Evolutionary conservation across 352 stramenopile species (phyloP).

Genomic region (Phytopythium aichiense): DNA sequence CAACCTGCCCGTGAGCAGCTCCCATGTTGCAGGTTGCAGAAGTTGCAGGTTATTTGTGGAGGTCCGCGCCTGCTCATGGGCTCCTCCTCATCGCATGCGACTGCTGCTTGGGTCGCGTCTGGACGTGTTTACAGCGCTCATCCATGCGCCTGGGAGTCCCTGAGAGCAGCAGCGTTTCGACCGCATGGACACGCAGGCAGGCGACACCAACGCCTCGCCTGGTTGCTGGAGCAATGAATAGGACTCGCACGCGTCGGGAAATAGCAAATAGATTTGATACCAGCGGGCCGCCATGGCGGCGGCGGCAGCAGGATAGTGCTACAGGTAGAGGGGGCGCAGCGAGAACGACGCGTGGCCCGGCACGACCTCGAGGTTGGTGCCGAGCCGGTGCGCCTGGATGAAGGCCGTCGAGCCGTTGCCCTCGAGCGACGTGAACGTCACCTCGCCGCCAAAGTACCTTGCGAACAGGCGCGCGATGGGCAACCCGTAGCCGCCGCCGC

Average conservation of each 20-base stretch:
- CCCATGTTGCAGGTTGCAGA: too few species aligned
- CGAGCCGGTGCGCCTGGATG: constrained; percentile 74
- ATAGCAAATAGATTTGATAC: constrained; percentile 2
- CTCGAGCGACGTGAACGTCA: constrained; percentile 98
- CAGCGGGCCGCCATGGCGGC: neutral
- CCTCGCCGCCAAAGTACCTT: constrained; percentile 98
- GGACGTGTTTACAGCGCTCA: neutral
- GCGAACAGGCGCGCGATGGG: constrained; percentile 92
- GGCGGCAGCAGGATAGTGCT: constrained; percentile 3
- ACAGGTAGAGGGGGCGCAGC: constrained; percentile 31
- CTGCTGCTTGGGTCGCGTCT: neutral
- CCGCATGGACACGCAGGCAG: neutral
- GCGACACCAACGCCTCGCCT: neutral
- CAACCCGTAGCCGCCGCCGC: constrained; percentile 94
- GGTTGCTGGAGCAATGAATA: neutral
- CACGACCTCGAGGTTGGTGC: constrained; percentile 70
- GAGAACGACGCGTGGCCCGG: constrained; percentile 49
- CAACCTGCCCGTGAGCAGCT: too few species aligned
- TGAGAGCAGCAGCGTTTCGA: neutral
- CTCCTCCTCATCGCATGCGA: neutral
- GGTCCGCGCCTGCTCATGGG: too few species aligned
- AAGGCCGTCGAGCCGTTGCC: constrained; percentile 95
- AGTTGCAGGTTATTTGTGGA: neutral
- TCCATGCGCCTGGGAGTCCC: neutral
- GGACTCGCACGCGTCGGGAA: neutral